Conservation (phyloP, 1,139 yeast species). For the Scheffersomyces lignicola region DNA sequence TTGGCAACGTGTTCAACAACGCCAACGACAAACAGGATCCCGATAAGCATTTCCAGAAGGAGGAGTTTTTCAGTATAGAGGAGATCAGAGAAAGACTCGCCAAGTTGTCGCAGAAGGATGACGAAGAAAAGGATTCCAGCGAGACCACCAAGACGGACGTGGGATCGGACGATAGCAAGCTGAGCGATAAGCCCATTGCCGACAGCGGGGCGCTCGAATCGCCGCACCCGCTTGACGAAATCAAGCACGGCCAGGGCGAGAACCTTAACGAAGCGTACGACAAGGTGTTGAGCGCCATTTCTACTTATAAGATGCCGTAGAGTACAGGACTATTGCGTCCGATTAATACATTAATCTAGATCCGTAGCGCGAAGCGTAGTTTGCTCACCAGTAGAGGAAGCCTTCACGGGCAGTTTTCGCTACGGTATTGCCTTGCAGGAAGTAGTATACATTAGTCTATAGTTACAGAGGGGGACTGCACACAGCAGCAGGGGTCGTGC, state of each 20-base stretch:
- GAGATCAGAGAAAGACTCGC: slow-evolving; percentile 20
- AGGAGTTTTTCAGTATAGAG: slow-evolving; percentile 15
- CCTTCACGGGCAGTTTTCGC: too few species aligned
- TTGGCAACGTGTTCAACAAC: slow-evolving; percentile 50
- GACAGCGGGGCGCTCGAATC: slow-evolving; percentile 11
- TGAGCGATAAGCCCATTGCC: slow-evolving; percentile 9
- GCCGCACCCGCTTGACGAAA: slow-evolving; percentile 2
- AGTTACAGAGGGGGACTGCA: too few species aligned
- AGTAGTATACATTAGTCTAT: too few species aligned
- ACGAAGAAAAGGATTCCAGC: slow-evolving; percentile 5
- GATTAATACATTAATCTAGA: too few species aligned
- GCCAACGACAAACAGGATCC: slow-evolving; percentile 9
- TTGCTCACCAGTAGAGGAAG: too few species aligned
- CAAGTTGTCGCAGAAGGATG: slow-evolving; percentile 11
- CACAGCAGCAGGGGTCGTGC: too few species aligned
- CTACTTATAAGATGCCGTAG: slow-evolving; percentile 13
- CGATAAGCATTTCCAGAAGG: slow-evolving; percentile 8
- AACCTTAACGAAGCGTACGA: slow-evolving; percentile 52
- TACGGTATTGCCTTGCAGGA: too few species aligned
- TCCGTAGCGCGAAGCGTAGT: too few species aligned
- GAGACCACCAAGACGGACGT: slow-evolving; percentile 7
- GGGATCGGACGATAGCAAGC: slow-evolving; percentile 8
- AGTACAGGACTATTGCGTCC: too few species aligned
- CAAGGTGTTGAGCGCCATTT: slow-evolving; percentile 40
- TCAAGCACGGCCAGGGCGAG: slow-evolving; percentile 23